Base-by-base conservation (phyloP, 2,329 filamentous ascomycete genomes). In the Dothidotthia symphoricarpi region DNA sequence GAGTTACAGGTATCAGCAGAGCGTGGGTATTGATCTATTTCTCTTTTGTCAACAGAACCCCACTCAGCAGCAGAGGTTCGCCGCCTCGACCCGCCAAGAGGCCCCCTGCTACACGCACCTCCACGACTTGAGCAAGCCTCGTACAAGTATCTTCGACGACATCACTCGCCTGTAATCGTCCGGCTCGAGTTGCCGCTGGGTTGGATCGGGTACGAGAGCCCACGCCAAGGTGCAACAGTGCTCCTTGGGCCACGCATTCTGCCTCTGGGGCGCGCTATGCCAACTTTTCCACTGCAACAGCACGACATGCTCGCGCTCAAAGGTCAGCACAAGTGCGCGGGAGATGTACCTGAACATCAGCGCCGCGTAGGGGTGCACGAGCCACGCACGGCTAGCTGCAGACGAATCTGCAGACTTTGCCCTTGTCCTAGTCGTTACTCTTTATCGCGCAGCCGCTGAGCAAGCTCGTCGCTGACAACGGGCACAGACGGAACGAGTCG, bases 271-370 rank as follows among this genome's bases (percentile, higher is more conserved):
- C 24, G 17, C 16, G 30, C 19, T 5, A 5, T 13, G 12, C 6
- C 13, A 15, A 13, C 17, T 9, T 22, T 7, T 10, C 19, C n/a
- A n/a, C 26, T 2, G 22, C 7, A 15, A 25, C 16, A 26, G 30
- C 31, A 28, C 35, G 26, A 19, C 36, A 16, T 34, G 27, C 13
- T 29, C 31, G 13, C 31, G 34, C 39, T 36, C 33, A 34, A 35
- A 29, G 16, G 28, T 31, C 32, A 40, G 30, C 16, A 32, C 43
- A 39, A 46, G 38, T 31, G 39, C 36, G 36, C 58, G 55, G 57
- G 57, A 57, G 56, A 61, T 59, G 59, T 54, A 53, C 59, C 50
- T 55, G 51, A 52, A 51, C 51, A 41, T 50, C 49, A 34, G 33
- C 43, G 45, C 48, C 46, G 39, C 19, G 19, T 51, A 48, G 29